Evolutionary conservation across 1,139 yeast genomes (phyloP).

Genomic region (Yamadazyma jaroonii): DNA sequence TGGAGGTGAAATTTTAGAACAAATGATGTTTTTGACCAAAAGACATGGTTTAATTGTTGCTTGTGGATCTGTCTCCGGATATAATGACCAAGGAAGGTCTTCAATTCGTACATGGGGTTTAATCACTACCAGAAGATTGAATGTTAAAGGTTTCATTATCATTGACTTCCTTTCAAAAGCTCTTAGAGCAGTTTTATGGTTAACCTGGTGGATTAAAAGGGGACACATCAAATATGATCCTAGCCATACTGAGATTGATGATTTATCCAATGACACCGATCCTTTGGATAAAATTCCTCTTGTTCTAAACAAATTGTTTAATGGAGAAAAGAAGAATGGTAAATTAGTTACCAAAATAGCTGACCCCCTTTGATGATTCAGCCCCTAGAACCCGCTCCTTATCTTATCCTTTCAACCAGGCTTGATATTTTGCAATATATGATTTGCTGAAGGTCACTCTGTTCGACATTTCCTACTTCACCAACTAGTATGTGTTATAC

Average conservation of each 20-base stretch:
- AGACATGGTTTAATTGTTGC: constrained; percentile 49
- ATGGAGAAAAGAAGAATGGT: constrained; percentile 30
- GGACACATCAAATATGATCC: constrained; percentile 40
- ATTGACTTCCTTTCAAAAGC: constrained; percentile 31
- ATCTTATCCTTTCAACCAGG: no score
- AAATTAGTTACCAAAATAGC: constrained; percentile 31
- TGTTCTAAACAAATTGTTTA: constrained; percentile 29
- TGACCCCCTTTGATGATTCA: background rate
- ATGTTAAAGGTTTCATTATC: constrained; percentile 48
- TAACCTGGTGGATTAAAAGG: constrained; percentile 31
- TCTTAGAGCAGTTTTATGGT: constrained; percentile 32
- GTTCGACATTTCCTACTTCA: no score
- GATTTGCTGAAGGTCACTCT: no score
- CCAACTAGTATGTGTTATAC: no score
- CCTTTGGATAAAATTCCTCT: constrained; percentile 26
- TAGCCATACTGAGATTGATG: constrained; percentile 21
- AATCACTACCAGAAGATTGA: constrained; percentile 47
- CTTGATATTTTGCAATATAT: no score
- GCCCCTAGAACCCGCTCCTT: no score
- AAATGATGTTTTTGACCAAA: constrained; percentile 40
- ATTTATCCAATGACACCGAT: constrained; percentile 19
- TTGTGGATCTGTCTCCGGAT: constrained; percentile 64
- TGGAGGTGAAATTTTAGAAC: constrained; percentile 59
- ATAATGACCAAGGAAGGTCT: constrained; percentile 40
- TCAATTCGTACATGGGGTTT: constrained; percentile 38